These are phyloP conservation scores for Gigaspora rosea DNA, from an alignment of 192 early-diverging fungal species.

Conservation along the genomic window DNA sequence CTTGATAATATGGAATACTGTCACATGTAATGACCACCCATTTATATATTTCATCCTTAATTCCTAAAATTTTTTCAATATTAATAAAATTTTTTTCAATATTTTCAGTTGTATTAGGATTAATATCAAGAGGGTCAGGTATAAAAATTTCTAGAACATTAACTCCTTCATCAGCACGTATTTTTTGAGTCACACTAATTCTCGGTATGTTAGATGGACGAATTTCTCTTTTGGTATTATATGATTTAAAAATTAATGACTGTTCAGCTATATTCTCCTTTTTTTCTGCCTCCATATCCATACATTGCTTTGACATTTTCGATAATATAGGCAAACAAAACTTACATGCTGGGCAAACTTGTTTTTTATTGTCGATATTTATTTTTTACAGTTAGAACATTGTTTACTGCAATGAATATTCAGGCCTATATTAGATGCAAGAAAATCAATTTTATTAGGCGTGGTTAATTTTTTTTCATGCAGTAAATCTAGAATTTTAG, in stretches of 20 bases:
- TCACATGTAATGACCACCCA: too few species aligned
- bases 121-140: slow-evolving; percentile 17
- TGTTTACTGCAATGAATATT: too few species aligned
- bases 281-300: too few species aligned
- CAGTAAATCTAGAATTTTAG: too few species aligned
- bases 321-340: neutral
- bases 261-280: neutral
- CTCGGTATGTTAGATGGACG: neutral
- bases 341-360: slow-evolving; percentile 17
- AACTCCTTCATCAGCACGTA: slow-evolving; percentile 4
- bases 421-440: too few species aligned
- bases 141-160: slow-evolving; percentile 2
- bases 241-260: slow-evolving; percentile 6
- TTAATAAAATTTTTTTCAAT: slow-evolving; percentile 11
- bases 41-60: slow-evolving; percentile 19
- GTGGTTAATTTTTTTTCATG: too few species aligned
- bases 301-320: slow-evolving; percentile 3
- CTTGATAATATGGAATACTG: too few species aligned
- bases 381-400: too few species aligned
- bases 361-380: too few species aligned
- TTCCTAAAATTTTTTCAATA: slow-evolving; percentile 18
- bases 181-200: slow-evolving; percentile 13
- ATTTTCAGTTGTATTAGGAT: slow-evolving; percentile 19
- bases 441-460: too few species aligned
- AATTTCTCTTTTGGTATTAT: neutral